Evolutionary conservation across 1,139 yeast species (phyloP), one percentile per base, ranked within the genome.

Genomic region (Pichia sp.): DNA sequence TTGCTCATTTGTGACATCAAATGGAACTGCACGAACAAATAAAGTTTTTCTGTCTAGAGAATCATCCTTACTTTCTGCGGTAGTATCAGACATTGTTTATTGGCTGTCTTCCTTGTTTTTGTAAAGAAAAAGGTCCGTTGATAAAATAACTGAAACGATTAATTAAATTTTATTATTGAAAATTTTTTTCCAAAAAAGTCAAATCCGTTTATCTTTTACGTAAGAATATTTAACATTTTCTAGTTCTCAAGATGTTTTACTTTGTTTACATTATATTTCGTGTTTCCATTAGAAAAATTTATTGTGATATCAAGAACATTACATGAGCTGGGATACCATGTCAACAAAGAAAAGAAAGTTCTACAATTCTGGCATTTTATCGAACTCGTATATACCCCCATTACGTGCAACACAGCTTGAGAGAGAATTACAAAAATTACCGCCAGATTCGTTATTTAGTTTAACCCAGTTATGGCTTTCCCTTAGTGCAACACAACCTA

Each of bases 21-120:
- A 71, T 1, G 97, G 97, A 45, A 92, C 72, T 6, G 89, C 76
- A 53, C 97, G 77, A 30, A 92, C 94, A 64, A 90, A 92, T 38
- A 92, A 72, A 3, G 92, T 84, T 62, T 77, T 80, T 61, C 79
- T 71, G 55, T 78, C 83, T 53, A 77, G 67, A 0, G 69, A 68
- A 39, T 50, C 54, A 23, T 48, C 49, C 11, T 46, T 26, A 9
- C 13, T 5, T 25, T 35, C 16, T 15, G 23, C n/a, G 11, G 25
- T 39, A 5, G 26, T 22, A 11, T 39, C 46, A 7, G 47, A 32
- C 56, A 52, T 48, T 24, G 18, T 26, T 15, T 20, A 35, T 22
- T 36, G 15, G 27, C 15, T 20, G n/a, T 13, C 38, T 13, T 35
- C 9, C 3, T 20, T 35, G 24, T 3, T n/a, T n/a, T n/a, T 35